Evolutionary conservation across 2,329 filamentous ascomycete genomes (phyloP).

Genomic region (Didymella sp.): DNA sequence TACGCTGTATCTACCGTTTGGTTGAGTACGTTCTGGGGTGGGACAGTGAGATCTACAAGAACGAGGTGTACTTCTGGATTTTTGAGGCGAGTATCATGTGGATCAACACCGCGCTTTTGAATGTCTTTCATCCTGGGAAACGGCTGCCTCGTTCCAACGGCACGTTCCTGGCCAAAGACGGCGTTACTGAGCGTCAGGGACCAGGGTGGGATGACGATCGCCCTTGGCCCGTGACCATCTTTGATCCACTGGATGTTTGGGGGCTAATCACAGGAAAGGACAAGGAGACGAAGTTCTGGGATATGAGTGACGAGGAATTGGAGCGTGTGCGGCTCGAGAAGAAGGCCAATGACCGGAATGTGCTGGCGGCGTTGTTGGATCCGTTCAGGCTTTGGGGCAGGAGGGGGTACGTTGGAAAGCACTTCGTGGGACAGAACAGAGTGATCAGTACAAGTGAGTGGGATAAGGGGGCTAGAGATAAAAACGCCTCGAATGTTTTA

Average conservation of each 20-base stretch:
- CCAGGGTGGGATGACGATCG: constrained; percentile 59
- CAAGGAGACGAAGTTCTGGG: constrained; percentile 48
- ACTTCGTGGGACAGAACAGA: constrained; percentile 22
- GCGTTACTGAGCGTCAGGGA: constrained; percentile 59
- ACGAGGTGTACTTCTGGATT: constrained; percentile 63
- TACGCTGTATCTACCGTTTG: constrained; percentile 61
- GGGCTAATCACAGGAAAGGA: constrained; percentile 43
- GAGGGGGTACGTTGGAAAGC: constrained; percentile 39
- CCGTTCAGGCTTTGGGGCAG: constrained; percentile 42
- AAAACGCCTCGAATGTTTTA: not conserved
- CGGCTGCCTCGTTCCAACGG: constrained; percentile 59
- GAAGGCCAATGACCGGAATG: constrained; percentile 34
- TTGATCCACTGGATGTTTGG: constrained; percentile 49
- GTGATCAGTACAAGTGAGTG: not conserved
- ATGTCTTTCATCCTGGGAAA: constrained; percentile 59
- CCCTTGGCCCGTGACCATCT: constrained; percentile 51
- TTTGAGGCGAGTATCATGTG: constrained; percentile 63
- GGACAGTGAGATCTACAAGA: constrained; percentile 47
- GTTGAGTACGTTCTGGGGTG: constrained; percentile 58
- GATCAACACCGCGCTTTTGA: constrained; percentile 59
- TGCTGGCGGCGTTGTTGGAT: constrained; percentile 33
- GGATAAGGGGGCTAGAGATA: not conserved
- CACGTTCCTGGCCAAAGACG: constrained; percentile 60
- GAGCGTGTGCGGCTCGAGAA: constrained; percentile 35
- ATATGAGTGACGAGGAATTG: constrained; percentile 45